Percentiles rank a stretch among this genome's conserved stretches.
Evolutionary conservation across 2,329 filamentous ascomycete genomes (phyloP).

Genomic region (Apiospora aurea): DNA sequence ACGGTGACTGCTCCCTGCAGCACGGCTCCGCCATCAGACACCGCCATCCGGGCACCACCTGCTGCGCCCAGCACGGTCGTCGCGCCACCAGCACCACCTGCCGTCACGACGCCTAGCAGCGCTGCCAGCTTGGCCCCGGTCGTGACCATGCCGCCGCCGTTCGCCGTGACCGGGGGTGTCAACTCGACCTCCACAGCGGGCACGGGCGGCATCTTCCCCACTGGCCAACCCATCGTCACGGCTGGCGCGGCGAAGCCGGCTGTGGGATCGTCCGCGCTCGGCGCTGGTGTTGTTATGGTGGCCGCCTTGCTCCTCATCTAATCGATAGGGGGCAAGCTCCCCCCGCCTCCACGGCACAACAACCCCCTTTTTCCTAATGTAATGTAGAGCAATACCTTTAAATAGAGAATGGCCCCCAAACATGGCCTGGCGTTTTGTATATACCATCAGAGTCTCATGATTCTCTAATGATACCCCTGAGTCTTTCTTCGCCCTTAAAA

Average conservation of each 20-base stretch:
- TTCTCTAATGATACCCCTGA: background rate
- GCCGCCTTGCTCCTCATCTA: constrained; percentile 7
- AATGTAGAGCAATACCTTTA: constrained; percentile 18
- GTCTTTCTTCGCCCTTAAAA: background rate
- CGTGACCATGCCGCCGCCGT: constrained; percentile 4
- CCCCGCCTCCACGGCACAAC: background rate
- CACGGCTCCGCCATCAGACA: background rate
- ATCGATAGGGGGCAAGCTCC: background rate
- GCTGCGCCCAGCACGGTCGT: background rate
- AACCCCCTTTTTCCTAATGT: background rate
- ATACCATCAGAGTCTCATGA: background rate
- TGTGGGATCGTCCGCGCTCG: background rate
- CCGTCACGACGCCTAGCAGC: background rate
- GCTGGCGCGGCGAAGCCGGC: background rate
- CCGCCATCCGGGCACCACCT: background rate
- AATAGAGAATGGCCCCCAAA: constrained; percentile 2
- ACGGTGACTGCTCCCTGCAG: constrained; percentile 12
- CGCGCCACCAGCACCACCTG: background rate
- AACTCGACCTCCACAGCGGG: background rate
- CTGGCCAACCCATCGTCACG: constrained; percentile 1
- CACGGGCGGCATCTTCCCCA: background rate
- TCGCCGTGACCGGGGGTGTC: background rate
- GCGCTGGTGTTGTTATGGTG: background rate
- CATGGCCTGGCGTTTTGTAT: constrained; percentile 8
- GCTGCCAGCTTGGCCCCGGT: background rate